Evolutionary conservation across 371 early-diverging fungal genomes (phyloP), one percentile per base, ranked within the genome.

Genomic region (Mortierella sp.): DNA sequence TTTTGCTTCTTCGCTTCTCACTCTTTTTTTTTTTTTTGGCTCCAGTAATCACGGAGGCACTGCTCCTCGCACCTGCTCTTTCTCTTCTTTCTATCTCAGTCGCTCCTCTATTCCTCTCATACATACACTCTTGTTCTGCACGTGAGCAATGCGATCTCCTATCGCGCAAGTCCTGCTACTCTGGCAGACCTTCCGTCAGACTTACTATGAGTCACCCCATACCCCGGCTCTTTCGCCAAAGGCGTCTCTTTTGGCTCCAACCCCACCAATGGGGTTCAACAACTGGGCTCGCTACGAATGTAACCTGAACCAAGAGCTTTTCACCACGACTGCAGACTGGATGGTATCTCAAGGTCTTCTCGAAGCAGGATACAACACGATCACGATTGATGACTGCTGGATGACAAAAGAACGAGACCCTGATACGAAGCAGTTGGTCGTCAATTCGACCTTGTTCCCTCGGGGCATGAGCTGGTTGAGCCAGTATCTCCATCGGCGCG

Each of bases 311-410:
- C 78, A 80, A n/a, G 49, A 57, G 14, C 56, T 74, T 9, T 73
- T 80, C 55, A 73, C 71, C n/a, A 74, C 71, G 21, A 68, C 76
- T 0, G 78, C 73, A 2, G 78, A 78, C 22, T 59, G 56, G 47
- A 78, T 80, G 78, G 60, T 68, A 2, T 37, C 54, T 2, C 69
- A 64, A 40, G 80, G 80, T 2, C 53, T 74, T 39, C 40, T 72
- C 2, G 50, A 47, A 27, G 78, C 74, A 0, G 80, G 80, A 0
- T 80, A 78, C 53, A 49, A 78, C 34, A 60, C 60, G 28, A 49
- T 80, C 53, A 80, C 71, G 2, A 60, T 80, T 25, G 80, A 80
- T 19, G 80, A 80, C 24, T 80, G 80, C 41, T 80, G 80, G 80
- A 67, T 72, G 62, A 67, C 61, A 21, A 65, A 61, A 53, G 59